phyloP scores from a whole-genome alignment of 192 early-diverging fungal species.

The Oehlia diaphana region DNA sequence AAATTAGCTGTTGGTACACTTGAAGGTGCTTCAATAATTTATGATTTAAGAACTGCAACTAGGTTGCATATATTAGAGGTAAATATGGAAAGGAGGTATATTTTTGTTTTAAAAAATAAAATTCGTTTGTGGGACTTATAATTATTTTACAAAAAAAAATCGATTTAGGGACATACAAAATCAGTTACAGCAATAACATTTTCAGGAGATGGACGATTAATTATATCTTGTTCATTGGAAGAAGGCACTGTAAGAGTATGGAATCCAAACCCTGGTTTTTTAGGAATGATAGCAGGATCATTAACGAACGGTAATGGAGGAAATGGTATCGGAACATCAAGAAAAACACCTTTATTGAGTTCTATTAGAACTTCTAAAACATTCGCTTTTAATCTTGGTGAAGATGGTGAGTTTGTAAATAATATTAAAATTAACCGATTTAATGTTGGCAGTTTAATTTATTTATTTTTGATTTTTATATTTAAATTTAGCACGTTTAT shows the following conservation, averaged over 20 bases:
- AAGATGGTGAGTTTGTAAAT: slow-evolving; percentile 33
- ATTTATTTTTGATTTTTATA: background rate
- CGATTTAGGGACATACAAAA: slow-evolving; percentile 62
- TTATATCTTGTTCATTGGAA: slow-evolving; percentile 68
- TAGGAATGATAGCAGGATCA: slow-evolving; percentile 64
- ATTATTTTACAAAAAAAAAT: slow-evolving; percentile 1
- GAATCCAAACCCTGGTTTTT: slow-evolving; percentile 70
- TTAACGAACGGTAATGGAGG: slow-evolving; percentile 5
- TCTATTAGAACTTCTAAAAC: slow-evolving; percentile 11
- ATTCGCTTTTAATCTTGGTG: slow-evolving; percentile 37
- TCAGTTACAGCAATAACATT: slow-evolving; percentile 70
- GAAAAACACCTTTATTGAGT: slow-evolving; percentile 17
- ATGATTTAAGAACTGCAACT: slow-evolving; percentile 82
- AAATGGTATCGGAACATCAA: background rate
- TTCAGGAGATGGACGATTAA: slow-evolving; percentile 75
- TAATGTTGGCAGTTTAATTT: background rate
- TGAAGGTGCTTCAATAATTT: slow-evolving; percentile 75
- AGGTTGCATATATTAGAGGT: slow-evolving; percentile 75
- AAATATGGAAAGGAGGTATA: background rate
- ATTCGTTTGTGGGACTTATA: background rate
- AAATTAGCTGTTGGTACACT: slow-evolving; percentile 74
- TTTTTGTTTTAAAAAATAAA: background rate
- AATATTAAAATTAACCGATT: background rate
- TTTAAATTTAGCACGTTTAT: slow-evolving; percentile 18
- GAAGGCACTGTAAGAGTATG: slow-evolving; percentile 74